These are phyloP conservation scores for Magnolia kwangsiensis DNA, from an alignment of 164 flowering plant genomes.

Conservation along the genomic window DNA sequence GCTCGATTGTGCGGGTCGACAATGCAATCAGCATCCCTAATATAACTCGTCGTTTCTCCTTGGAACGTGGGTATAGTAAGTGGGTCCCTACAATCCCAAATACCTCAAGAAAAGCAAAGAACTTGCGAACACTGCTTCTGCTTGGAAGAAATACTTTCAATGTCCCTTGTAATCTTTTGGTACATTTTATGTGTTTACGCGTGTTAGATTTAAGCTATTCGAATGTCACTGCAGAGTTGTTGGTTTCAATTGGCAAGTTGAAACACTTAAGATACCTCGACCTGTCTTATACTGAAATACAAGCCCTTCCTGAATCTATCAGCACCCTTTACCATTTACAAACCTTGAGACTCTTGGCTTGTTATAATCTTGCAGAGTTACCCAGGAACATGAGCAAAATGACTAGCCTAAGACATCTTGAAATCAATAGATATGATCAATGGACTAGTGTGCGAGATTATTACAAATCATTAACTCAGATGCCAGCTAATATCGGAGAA, in stretches of 20 bases:
- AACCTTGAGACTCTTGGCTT: slow-evolving; percentile 17
- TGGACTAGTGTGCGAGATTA: too few species aligned
- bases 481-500: slow-evolving; percentile 8
- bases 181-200: neutral
- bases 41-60: neutral
- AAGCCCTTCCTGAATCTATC: slow-evolving; percentile 18
- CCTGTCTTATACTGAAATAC: neutral
- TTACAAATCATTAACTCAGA: neutral
- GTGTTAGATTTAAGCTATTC: slow-evolving; percentile 2
- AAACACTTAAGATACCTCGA: slow-evolving; percentile 10
- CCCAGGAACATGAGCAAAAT: slow-evolving; percentile 1
- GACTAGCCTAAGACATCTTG: slow-evolving; percentile 13
- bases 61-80: neutral
- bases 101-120: neutral
- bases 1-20: neutral
- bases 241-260: neutral
- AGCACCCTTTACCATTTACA: slow-evolving; percentile 20
- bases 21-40: neutral
- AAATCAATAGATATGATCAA: neutral
- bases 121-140: neutral
- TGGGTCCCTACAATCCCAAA: neutral
- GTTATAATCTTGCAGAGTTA: slow-evolving; percentile 13
- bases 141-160: neutral
- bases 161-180: neutral
- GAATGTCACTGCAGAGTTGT: neutral